Base-by-base conservation (phyloP, 176 grass and related monocot species). In the Raddia distichophylla region DNA sequence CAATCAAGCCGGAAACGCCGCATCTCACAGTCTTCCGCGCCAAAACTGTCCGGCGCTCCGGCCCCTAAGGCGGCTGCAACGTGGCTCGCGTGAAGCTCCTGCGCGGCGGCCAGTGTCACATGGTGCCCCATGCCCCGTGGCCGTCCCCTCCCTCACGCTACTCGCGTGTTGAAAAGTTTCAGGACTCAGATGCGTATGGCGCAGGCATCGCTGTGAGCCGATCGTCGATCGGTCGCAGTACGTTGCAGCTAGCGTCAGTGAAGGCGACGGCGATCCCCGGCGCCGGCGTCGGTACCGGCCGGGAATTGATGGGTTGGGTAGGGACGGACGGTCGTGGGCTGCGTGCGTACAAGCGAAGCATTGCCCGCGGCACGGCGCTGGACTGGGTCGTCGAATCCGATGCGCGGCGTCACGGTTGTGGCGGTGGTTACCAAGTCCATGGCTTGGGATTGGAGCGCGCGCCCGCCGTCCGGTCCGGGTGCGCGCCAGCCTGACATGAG, bases 391-490 rank as follows among this genome's bases (percentile, higher is more conserved):
- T 15, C 56, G 69, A 44, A 14, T n/a, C 3, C n/a, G n/a, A 14
- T 27, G 34, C 48, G 7, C 46, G 33, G 63, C 47, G 27, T 27
- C 27, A 27, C 27, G 27, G 27, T 27, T 27, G 1, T 27, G 82
- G 56, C 67, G 84, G 69, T 69, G 67, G 76, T 67, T 86, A 69
- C 76, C 61, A n/a, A 79, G 76, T 65, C 84, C 84, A 75, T 35
- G 78, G 71, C 10, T 0, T 0, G 60, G 33, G 1, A 48, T 0
- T 0, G 60, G 33, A 2, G 59, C 43, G 16, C 47, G 71, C 58
- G 75, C 27, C 46, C 14, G 42, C 65, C 44, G 18, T 5, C 8
- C 55, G 16, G 51, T n/a, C n/a, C n/a, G n/a, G n/a, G 74, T 73
- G 67, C 86, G 74, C 57, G 49, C 65, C 66, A 83, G 74, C 60